These are phyloP conservation scores for Candida orba DNA, from an alignment of 805 yeast species.

Conservation along the genomic window DNA sequence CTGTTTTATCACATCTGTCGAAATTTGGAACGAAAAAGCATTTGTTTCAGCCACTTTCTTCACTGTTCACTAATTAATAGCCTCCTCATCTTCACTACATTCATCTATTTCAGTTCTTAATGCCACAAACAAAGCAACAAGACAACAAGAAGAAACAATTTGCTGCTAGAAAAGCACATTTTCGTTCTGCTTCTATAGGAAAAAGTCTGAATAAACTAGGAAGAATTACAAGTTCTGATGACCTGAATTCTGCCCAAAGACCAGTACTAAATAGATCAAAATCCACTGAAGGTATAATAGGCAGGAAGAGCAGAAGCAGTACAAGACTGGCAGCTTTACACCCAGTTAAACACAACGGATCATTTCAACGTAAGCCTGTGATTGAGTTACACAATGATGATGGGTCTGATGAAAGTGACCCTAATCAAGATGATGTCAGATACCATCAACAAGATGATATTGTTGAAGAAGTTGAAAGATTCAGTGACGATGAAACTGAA, in stretches of 20 bases:
- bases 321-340: slow-evolving; percentile 19
- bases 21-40: too few species aligned
- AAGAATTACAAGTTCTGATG: slow-evolving; percentile 17
- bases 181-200: slow-evolving; percentile 22
- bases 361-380: slow-evolving; percentile 15
- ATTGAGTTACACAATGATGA: slow-evolving; percentile 11
- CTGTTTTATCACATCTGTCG: too few species aligned
- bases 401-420: slow-evolving; percentile 8
- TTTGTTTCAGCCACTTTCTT: background rate
- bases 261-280: slow-evolving; percentile 20
- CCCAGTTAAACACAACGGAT: slow-evolving; percentile 16
- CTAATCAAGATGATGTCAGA: too few species aligned
- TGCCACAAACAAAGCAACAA: slow-evolving; percentile 6
- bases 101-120: background rate
- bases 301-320: slow-evolving; percentile 15
- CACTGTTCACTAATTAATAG: background rate
- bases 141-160: slow-evolving; percentile 17
- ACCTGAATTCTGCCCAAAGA: slow-evolving; percentile 12
- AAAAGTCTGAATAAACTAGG: slow-evolving; percentile 20
- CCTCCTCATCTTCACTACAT: background rate
- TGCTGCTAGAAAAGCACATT: slow-evolving; percentile 15
- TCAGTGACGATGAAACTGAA: slow-evolving; percentile 16
- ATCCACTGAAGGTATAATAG: slow-evolving; percentile 16
- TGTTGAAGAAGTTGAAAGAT: slow-evolving; percentile 19
- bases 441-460: slow-evolving; percentile 9